These are phyloP conservation scores for Kwoniella heveanensis DNA, from an alignment of 768 basidiomycete genomes.

Conservation along the genomic window DNA sequence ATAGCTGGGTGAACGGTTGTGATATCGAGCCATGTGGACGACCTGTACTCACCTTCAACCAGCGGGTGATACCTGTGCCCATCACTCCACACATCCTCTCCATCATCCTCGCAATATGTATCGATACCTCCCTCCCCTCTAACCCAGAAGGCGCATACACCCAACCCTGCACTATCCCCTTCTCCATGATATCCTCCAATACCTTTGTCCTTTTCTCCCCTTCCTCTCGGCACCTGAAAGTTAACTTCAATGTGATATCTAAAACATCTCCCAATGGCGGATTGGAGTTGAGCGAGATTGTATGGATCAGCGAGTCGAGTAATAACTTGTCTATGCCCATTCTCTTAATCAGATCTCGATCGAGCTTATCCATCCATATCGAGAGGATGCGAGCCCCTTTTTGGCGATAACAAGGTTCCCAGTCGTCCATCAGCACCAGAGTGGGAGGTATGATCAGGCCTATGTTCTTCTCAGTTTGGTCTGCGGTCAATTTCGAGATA, in stretches of 20 bases:
- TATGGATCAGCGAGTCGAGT: conserved; percentile 49
- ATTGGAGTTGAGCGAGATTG: conserved; percentile 44
- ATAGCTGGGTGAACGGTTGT: no score
- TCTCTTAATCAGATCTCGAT: conserved; percentile 34
- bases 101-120: conserved; percentile 37
- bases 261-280: conserved; percentile 42
- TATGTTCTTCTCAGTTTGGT: conserved; percentile 36
- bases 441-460: conserved; percentile 53
- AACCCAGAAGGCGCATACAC: conserved; percentile 45
- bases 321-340: conserved; percentile 54
- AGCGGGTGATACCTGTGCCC: conserved; percentile 45
- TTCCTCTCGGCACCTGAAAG: conserved; percentile 22
- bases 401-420: conserved; percentile 47
- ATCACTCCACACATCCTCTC: conserved; percentile 43
- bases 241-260: conserved; percentile 28
- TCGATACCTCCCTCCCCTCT: conserved; percentile 39
- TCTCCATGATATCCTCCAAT: conserved; percentile 46
- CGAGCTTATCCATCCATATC: conserved; percentile 39
- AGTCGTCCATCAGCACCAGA: conserved; percentile 53
- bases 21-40: no score
- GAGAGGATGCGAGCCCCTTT: conserved; percentile 37
- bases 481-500: conserved; percentile 9
- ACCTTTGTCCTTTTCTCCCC: conserved; percentile 31
- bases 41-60: conserved; percentile 49
- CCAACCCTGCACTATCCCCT: conserved; percentile 50